phyloP scores from a whole-genome alignment of 306 rosid genomes.

The Prunus fruticosa region DNA sequence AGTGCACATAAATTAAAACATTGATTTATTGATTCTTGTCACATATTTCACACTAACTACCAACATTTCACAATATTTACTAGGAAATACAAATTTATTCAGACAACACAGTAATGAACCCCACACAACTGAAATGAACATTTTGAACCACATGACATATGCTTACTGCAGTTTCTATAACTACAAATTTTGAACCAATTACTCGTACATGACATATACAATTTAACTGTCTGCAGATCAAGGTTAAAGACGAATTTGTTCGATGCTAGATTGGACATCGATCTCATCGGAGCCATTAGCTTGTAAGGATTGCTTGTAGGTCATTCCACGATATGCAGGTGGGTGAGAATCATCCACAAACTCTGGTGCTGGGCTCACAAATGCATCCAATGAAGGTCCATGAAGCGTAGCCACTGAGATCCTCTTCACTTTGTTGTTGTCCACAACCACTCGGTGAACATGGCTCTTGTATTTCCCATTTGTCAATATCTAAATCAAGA shows the following conservation, averaged over 20 bases:
- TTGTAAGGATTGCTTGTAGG: conserved; percentile 46
- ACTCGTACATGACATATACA: background rate
- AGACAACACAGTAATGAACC: no score
- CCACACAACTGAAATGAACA: no score
- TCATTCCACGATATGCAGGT: conserved; percentile 31
- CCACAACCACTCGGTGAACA: conserved; percentile 52
- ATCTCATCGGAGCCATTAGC: conserved; percentile 32
- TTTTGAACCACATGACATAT: no score
- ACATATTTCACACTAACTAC: no score
- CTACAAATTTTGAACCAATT: background rate
- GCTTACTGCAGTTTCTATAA: background rate
- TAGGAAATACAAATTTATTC: no score
- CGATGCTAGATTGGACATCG: conserved; percentile 23
- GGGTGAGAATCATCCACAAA: conserved; percentile 47
- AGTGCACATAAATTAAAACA: no score
- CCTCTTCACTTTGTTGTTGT: conserved; percentile 44
- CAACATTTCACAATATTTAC: no score
- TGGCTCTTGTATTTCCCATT: conserved; percentile 64
- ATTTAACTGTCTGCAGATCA: background rate
- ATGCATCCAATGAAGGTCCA: conserved; percentile 47
- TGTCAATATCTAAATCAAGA: conserved; percentile 36
- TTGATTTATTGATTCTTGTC: no score
- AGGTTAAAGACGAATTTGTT: conserved; percentile 8
- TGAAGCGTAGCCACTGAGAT: conserved; percentile 49
- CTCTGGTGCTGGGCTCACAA: conserved; percentile 35